Base-by-base conservation (phyloP, 768 basidiomycete species). In the Lanmaoa rubissima region DNA sequence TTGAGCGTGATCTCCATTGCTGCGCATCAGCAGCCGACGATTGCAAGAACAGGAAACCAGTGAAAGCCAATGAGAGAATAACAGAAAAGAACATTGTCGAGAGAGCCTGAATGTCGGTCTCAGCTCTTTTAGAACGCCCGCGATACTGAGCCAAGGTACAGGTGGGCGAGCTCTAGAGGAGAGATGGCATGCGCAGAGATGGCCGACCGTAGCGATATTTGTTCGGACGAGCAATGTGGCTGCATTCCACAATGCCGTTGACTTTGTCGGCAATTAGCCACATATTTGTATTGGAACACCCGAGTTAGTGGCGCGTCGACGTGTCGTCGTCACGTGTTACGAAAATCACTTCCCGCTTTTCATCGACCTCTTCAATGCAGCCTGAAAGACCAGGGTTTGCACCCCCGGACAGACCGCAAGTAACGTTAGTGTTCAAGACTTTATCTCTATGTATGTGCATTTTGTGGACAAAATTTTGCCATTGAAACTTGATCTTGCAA, bases 1-100 rank as follows among this genome's bases (percentile, higher is more conserved):
- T 82, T 14, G 82, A 75, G 19, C 80, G 73, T 48, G 74, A 73
- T 51, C 78, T 78, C 84, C 81, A 82, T 19, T 76, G 68, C n/a
- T 76, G 74, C 8, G 77, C 75, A 48, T 75, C 74, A 3, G 78
- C 78, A 10, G 78, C 75, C 34, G 39, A 53, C 8, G 65, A 60
- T 43, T 43, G 54, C 45, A 53, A 45, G 21, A 40, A 38, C 21
- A 61, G 55, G 31, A 59, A 53, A 16, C 49, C 4, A 34, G 16
- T 5, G n/a, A 61, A 48, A 31, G 51, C 54, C 7, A 66, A 56
- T 34, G 56, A 34, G 31, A 52, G 42, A 46, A 69, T 17, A 10
- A 48, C 16, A 21, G 19, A 40, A 48, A 51, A 55, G 43, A 53
- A 40, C 64, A 67, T 64, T 14, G 44, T 36, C 2, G 36, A 42